phyloP scores from a whole-genome alignment of 441 rosid genomes.

The Euphorbia corollata region DNA sequence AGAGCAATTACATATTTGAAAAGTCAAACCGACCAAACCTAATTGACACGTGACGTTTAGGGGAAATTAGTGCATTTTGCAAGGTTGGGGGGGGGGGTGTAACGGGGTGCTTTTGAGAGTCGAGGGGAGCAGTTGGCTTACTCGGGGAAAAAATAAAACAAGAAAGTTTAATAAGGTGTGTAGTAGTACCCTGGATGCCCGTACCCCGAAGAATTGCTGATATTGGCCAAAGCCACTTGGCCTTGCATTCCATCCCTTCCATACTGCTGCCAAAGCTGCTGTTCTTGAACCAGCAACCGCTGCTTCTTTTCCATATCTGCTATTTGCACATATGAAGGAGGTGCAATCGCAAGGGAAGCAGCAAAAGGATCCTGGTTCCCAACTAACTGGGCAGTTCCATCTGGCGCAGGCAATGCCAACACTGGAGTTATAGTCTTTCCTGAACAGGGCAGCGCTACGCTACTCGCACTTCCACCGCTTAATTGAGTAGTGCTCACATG shows the following conservation, averaged over 20 bases:
- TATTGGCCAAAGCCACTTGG: conserved; percentile 36
- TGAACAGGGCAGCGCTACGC: conserved; percentile 46
- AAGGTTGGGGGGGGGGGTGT: too few species aligned
- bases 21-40: too few species aligned
- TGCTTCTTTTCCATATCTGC: conserved; percentile 59
- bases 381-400: conserved; percentile 42
- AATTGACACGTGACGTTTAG: too few species aligned
- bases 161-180: conserved; percentile 20
- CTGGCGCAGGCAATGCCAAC: conserved; percentile 52
- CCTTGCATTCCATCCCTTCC: conserved; percentile 52
- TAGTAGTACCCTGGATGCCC: conserved; percentile 40
- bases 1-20: too few species aligned
- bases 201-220: conserved; percentile 28
- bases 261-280: conserved; percentile 48
- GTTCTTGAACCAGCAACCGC: conserved; percentile 45
- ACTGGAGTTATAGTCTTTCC: conserved; percentile 34
- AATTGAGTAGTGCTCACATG: conserved; percentile 44
- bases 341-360: conserved; percentile 43
- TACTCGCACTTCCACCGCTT: conserved; percentile 71
- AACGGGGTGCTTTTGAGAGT: too few species aligned
- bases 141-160: not conserved
- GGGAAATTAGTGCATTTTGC: too few species aligned
- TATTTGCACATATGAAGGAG: conserved; percentile 63
- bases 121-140: too few species aligned
- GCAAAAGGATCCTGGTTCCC: conserved; percentile 52